phyloP scores from a whole-genome alignment of 2,329 filamentous ascomycete species.

The Zasmidium cellare region DNA sequence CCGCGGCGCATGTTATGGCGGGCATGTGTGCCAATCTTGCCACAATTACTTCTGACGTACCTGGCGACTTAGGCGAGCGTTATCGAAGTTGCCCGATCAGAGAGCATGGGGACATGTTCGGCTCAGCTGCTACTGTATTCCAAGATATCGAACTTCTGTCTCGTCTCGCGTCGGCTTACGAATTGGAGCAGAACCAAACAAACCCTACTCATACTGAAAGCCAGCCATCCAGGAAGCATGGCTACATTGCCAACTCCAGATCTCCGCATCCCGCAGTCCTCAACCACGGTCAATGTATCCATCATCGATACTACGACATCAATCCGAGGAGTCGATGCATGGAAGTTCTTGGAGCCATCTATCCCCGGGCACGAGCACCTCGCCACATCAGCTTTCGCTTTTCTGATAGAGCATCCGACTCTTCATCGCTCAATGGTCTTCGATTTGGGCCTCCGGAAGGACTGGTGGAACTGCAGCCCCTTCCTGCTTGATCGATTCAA shows the following conservation, averaged over 20 bases:
- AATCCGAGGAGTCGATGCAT: constrained; percentile 16
- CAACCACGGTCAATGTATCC: constrained; percentile 31
- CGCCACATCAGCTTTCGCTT: constrained; percentile 43
- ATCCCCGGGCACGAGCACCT: constrained; percentile 38
- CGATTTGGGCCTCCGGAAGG: constrained; percentile 48
- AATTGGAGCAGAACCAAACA: too few relatives aligned
- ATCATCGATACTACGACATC: constrained; percentile 31
- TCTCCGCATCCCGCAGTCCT: constrained; percentile 31
- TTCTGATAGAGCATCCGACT: constrained; percentile 46
- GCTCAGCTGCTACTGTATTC: too few relatives aligned
- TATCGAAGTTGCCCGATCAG: too few relatives aligned
- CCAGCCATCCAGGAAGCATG: neutral
- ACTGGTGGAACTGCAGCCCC: constrained; percentile 26
- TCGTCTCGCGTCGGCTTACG: too few relatives aligned
- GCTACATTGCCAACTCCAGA: constrained; percentile 14
- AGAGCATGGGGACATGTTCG: too few relatives aligned
- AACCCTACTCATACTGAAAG: too few relatives aligned
- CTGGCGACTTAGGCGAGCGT: too few relatives aligned
- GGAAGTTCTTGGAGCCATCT: constrained; percentile 33
- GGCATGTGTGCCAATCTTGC: too few relatives aligned
- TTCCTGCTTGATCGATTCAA: constrained; percentile 7
- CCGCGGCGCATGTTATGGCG: too few relatives aligned
- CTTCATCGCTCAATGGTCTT: constrained; percentile 34
- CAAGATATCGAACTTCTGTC: too few relatives aligned
- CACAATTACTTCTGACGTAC: too few relatives aligned